A percentile compares a stretch with the other conserved stretches of the same genome.
Evolutionary conservation across 2,329 filamentous ascomycete species (phyloP).

Genomic region (Aspergillus floridensis): DNA sequence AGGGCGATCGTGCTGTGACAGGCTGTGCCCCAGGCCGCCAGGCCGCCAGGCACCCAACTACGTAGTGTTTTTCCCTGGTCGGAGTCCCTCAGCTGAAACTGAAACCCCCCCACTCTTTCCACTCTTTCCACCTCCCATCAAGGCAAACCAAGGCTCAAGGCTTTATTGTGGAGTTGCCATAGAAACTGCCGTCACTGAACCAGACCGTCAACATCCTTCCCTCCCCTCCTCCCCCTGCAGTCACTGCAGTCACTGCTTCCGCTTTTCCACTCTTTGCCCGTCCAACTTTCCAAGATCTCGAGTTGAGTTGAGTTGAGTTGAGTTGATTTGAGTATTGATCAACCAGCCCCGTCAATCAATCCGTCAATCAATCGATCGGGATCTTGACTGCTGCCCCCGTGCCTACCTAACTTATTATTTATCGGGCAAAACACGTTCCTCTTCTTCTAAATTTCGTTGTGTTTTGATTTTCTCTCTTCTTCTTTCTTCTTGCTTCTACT

Average conservation of each 20-base stretch:
- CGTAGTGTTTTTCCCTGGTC: no score
- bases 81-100: not conserved
- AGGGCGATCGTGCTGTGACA: constrained; percentile 17
- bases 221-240: no score
- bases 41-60: constrained; percentile 17
- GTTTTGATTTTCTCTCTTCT: constrained; percentile 8
- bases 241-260: not conserved
- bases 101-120: no score
- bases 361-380: not conserved
- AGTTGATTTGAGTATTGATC: no score
- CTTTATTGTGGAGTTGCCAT: constrained; percentile 25
- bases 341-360: not conserved
- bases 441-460: constrained; percentile 12
- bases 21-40: constrained; percentile 1
- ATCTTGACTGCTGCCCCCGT: not conserved
- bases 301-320: no score
- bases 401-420: not conserved
- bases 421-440: not conserved
- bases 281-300: not conserved
- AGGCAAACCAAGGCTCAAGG: no score
- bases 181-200: constrained; percentile 30
- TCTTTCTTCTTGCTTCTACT: constrained; percentile 9
- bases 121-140: no score
- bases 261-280: not conserved
- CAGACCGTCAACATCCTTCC: constrained; percentile 32